Evolutionary conservation across 2,329 filamentous ascomycete genomes (phyloP).

Genomic region (Leptographium galeiforme): DNA sequence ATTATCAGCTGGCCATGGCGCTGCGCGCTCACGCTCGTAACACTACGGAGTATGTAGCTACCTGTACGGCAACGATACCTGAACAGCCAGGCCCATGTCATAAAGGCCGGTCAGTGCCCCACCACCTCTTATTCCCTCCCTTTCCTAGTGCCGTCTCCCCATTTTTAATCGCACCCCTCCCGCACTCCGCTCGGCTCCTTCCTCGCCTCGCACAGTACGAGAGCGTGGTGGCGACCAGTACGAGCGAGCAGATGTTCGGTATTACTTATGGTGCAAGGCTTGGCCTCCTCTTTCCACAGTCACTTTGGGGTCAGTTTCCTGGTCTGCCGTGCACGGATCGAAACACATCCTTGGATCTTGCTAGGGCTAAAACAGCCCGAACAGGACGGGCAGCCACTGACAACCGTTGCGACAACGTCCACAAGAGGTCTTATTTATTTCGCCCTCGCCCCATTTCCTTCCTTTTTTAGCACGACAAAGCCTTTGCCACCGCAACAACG

Average conservation of each 20-base stretch:
- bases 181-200: too few relatives aligned
- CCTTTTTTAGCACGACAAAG: background rate
- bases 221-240: too few relatives aligned
- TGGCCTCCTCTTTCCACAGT: background rate
- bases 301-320: background rate
- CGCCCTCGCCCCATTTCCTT: background rate
- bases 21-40: too few relatives aligned
- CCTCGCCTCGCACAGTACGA: too few relatives aligned
- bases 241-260: too few relatives aligned
- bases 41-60: too few relatives aligned
- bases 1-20: too few relatives aligned
- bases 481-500: background rate
- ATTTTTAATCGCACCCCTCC: conserved; percentile 4
- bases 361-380: background rate
- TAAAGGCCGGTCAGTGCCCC: background rate
- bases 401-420: background rate
- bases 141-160: background rate
- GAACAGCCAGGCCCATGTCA: background rate
- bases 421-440: background rate
- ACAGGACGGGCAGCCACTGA: background rate
- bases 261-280: background rate
- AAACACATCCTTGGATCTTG: background rate
- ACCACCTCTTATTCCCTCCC: background rate
- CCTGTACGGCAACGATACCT: too few relatives aligned
- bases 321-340: background rate